Evolutionary conservation across 2,329 filamentous ascomycete species (phyloP), one percentile per base, ranked within the genome.

Genomic region (Myriangium duriaei): DNA sequence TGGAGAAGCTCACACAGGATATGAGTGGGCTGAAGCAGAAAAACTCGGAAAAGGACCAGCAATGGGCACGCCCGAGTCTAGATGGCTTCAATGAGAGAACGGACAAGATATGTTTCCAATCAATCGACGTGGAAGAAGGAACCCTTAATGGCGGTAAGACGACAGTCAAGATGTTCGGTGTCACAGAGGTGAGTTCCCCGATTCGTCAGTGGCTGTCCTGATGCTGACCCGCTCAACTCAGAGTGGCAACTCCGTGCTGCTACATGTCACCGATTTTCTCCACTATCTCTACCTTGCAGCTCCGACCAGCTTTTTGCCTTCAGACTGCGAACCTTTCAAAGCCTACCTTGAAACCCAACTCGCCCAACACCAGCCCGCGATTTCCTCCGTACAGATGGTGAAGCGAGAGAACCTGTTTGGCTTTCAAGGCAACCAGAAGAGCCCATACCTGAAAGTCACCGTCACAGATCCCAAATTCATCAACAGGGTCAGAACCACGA

Each of bases 281-380:
- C 91, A 98, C 58, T 98, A 98, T 56, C 75, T 98, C 40, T 98
- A 94, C 52, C 76, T 96, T 32, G 81, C 84, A 7, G 91, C 92
- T 0, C 91, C 91, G 0, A 65, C 87, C 6, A 73, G 75, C 16
- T 98, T 98, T 58, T 74, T 74, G 17, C 75, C 76, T 32, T 70
- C 76, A 30, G 86, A 98, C 55, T 86, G 85, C 57, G 69, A 77
- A 11, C 65, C 73, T 1, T 98, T 81, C 67, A 82, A 80, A 54
- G 67, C 74, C 3, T 96, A 76, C 52, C 72, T 98, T 21, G 87
- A 98, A 52, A 68, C 72, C 4, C 77, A 82, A 54, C 60, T 94
- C 34, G 81, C 76, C n/a, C 72, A 81, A 47, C 72, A 81, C 49
- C 73, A 80, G 42, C 74, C 76, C 2, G 72, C 74, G 11, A 87